Conservation (phyloP, 129 eudicot genomes). For the Centella asiatica region DNA sequence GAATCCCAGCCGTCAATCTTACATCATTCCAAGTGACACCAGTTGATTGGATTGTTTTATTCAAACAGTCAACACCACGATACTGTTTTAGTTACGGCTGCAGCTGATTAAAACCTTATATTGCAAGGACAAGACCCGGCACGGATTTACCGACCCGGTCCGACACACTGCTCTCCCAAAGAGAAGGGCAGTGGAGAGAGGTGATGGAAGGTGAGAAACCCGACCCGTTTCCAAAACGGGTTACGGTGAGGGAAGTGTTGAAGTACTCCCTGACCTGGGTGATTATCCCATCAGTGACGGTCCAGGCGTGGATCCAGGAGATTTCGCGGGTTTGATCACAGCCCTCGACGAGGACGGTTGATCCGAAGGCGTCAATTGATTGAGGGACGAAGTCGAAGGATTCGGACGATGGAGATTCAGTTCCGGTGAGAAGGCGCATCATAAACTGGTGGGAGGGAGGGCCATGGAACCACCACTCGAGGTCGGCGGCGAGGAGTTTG, state of each 20-base stretch:
- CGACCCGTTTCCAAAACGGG: slow-evolving; percentile 32
- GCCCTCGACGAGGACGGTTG: slow-evolving; percentile 81
- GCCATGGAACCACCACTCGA: slow-evolving; percentile 99
- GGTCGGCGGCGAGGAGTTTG: slow-evolving; percentile 75
- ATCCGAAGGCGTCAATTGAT: slow-evolving; percentile 62
- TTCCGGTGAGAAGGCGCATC: slow-evolving; percentile 94
- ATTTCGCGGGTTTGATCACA: slow-evolving; percentile 55
- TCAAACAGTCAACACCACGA: slow-evolving; percentile 9
- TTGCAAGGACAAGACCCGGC: slow-evolving; percentile 86
- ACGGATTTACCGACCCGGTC: slow-evolving; percentile 78
- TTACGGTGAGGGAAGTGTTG: slow-evolving; percentile 79
- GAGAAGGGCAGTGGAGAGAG: slow-evolving; percentile 61
- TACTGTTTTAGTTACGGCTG: background rate
- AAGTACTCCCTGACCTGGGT: slow-evolving; percentile 91
- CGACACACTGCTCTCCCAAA: slow-evolving; percentile 80
- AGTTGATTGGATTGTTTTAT: slow-evolving; percentile 15
- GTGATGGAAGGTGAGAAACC: slow-evolving; percentile 21
- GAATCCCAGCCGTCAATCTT: slow-evolving; percentile 34
- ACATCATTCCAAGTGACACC: slow-evolving; percentile 40
- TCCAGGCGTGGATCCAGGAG: slow-evolving; percentile 98
- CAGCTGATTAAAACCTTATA: slow-evolving; percentile 21
- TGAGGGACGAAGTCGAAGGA: slow-evolving; percentile 52
- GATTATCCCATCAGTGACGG: slow-evolving; percentile 74
- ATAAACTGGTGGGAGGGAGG: slow-evolving; percentile 93
- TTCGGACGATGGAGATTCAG: slow-evolving; percentile 16